A percentile compares a stretch with the other conserved stretches of the same genome.
Evolutionary conservation across 1,284 basidiomycete species (phyloP).

Genomic region (Sanghuangporus sanghuang): DNA sequence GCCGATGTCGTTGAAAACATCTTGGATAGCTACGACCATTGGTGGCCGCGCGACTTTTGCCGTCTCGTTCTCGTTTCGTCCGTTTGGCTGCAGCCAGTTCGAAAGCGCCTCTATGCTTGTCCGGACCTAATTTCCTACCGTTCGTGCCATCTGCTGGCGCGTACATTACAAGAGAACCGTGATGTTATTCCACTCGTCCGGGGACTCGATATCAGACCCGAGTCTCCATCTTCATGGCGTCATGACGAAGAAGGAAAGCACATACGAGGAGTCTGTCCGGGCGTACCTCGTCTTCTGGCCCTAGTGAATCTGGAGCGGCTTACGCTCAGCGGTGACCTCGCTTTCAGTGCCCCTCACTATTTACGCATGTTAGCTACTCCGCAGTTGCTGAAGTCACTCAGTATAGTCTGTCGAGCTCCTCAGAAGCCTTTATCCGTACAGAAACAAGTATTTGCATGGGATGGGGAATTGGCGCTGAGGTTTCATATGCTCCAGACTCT

Average conservation of each 20-base stretch:
- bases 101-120: conserved; percentile 40
- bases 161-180: conserved; percentile 36
- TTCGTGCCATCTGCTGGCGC: conserved; percentile 37
- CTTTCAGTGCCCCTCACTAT: conserved; percentile 42
- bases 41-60: conserved; percentile 49
- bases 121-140: conserved; percentile 38
- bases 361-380: conserved; percentile 37
- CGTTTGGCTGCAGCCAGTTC: conserved; percentile 39
- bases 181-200: conserved; percentile 33
- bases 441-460: conserved; percentile 3
- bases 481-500: conserved; percentile 2
- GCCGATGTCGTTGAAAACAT: conserved; percentile 51
- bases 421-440: neutral
- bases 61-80: conserved; percentile 42
- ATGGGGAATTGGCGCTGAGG: conserved; percentile 3
- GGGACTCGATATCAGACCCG: conserved; percentile 39
- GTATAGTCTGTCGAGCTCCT: conserved; percentile 36
- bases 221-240: conserved; percentile 10
- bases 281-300: conserved; percentile 38
- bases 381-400: conserved; percentile 36
- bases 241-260: neutral
- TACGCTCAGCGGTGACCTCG: conserved; percentile 42
- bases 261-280: conserved; percentile 22
- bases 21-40: conserved; percentile 41
- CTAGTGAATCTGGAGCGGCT: conserved; percentile 36